These are phyloP conservation scores for Curvularia hawaiiensis DNA, from an alignment of 2,329 filamentous ascomycete species.

Conservation along the genomic window DNA sequence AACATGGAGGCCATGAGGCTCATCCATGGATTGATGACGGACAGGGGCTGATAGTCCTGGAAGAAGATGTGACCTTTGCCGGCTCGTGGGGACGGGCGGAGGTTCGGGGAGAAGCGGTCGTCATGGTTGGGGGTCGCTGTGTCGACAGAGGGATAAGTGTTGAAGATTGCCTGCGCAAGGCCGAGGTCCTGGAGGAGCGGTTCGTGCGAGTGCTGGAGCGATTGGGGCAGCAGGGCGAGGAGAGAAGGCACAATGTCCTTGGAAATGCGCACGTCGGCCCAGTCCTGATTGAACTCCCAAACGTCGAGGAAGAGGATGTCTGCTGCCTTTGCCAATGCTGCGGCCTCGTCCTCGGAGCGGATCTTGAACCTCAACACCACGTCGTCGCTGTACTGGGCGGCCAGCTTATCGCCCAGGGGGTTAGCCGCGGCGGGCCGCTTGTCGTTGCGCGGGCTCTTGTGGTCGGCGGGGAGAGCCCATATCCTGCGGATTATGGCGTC, in stretches of 20 bases:
- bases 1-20: constrained; percentile 88
- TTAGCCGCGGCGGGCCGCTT: not conserved
- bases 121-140: constrained; percentile 36
- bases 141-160: constrained; percentile 67
- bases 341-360: constrained; percentile 69
- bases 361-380: constrained; percentile 91
- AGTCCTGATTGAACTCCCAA: constrained; percentile 82
- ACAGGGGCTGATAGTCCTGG: constrained; percentile 85
- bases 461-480: constrained; percentile 35
- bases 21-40: constrained; percentile 91
- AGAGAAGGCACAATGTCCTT: constrained; percentile 79
- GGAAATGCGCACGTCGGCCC: constrained; percentile 82
- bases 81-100: constrained; percentile 39
- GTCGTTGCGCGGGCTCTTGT: constrained; percentile 14
- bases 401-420: constrained; percentile 27
- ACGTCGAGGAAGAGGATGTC: constrained; percentile 83
- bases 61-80: constrained; percentile 76
- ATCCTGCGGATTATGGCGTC: constrained; percentile 43
- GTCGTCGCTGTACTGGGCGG: constrained; percentile 71
- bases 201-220: constrained; percentile 72
- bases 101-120: constrained; percentile 35
- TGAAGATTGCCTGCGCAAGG: constrained; percentile 75
- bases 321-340: constrained; percentile 72
- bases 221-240: constrained; percentile 75
- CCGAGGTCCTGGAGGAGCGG: constrained; percentile 74